phyloP scores from a whole-genome alignment of 352 stramenopile genomes.

The Halophytophthora polymorphica region DNA sequence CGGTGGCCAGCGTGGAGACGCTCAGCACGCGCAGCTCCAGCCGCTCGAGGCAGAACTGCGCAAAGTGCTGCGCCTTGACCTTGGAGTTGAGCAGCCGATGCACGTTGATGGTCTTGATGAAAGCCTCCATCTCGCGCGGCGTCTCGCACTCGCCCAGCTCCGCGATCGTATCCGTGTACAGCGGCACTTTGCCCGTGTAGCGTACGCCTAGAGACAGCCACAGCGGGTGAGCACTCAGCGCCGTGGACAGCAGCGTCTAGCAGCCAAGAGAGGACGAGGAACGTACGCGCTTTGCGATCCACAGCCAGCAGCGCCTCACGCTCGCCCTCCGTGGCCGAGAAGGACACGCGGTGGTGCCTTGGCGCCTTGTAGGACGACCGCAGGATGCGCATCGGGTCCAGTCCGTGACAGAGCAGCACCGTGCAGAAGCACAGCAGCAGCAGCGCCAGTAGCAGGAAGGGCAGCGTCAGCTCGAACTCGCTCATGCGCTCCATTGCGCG shows the following conservation, averaged over 20 bases:
- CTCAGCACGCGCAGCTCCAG: conserved; percentile 40
- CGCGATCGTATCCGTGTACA: conserved; percentile 69
- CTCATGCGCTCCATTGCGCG: conserved; percentile 13
- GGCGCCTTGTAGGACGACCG: conserved; percentile 60
- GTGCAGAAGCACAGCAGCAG: conserved; percentile 47
- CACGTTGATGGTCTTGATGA: conserved; percentile 50
- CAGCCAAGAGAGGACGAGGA: background rate
- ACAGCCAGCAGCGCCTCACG: conserved; percentile 45
- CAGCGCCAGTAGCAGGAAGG: conserved; percentile 36
- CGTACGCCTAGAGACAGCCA: conserved; percentile 30
- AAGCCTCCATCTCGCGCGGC: conserved; percentile 50
- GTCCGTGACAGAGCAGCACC: conserved; percentile 46
- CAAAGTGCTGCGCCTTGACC: conserved; percentile 77
- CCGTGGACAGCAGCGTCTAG: background rate
- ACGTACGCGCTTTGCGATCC: conserved; percentile 36
- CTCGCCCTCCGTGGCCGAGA: conserved; percentile 42
- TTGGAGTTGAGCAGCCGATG: conserved; percentile 62
- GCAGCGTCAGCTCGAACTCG: conserved; percentile 40
- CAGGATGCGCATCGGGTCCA: conserved; percentile 60
- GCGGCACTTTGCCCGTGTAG: conserved; percentile 56
- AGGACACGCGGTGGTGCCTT: conserved; percentile 14
- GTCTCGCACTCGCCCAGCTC: conserved; percentile 37
- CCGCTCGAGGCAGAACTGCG: conserved; percentile 39
- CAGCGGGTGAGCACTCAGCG: background rate
- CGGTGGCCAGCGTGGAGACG: conserved; percentile 33